Percentiles rank a stretch among this genome's conserved stretches.
Conservation (phyloP, 805 yeast genomes). For the Teunomyces cretensis region DNA sequence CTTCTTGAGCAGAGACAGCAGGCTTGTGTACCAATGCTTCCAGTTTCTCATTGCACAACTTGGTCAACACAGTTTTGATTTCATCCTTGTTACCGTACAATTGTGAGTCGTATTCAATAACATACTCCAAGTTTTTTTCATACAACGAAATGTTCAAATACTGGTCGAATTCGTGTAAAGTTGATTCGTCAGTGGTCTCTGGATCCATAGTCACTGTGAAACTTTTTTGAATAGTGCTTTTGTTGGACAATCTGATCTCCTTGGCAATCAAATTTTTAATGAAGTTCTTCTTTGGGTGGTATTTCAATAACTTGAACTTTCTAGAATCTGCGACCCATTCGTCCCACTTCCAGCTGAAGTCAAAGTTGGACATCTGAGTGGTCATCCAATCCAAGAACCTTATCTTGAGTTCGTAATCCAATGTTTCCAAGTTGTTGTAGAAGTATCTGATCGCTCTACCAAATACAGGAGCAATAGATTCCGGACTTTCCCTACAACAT, state of each 20-base stretch:
- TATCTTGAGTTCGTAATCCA: constrained; percentile 75
- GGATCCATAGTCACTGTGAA: constrained; percentile 39
- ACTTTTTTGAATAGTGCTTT: constrained; percentile 66
- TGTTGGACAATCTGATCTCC: constrained; percentile 81
- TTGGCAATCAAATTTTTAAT: constrained; percentile 78
- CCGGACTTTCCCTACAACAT: constrained; percentile 73
- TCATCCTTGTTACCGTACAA: constrained; percentile 35
- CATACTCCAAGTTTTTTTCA: constrained; percentile 23
- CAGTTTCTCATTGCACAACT: constrained; percentile 24
- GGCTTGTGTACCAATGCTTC: constrained; percentile 17
- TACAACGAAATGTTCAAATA: constrained; percentile 38
- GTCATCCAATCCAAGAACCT: constrained; percentile 89
- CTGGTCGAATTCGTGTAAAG: constrained; percentile 38
- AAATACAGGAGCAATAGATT: constrained; percentile 86
- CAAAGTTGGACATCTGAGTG: constrained; percentile 88
- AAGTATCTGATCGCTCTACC: constrained; percentile 89
- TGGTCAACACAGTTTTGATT: constrained; percentile 23
- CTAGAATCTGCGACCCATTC: constrained; percentile 77
- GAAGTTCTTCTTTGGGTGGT: constrained; percentile 73
- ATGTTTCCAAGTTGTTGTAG: constrained; percentile 60
- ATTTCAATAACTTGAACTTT: constrained; percentile 43
- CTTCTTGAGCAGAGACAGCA: constrained; percentile 36
- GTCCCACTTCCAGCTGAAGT: constrained; percentile 96
- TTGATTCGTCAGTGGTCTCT: constrained; percentile 25
- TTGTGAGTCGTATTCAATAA: constrained; percentile 33